Conservation (phyloP, 2,329 filamentous ascomycete genomes). For the Botrytis byssoidea region DNA sequence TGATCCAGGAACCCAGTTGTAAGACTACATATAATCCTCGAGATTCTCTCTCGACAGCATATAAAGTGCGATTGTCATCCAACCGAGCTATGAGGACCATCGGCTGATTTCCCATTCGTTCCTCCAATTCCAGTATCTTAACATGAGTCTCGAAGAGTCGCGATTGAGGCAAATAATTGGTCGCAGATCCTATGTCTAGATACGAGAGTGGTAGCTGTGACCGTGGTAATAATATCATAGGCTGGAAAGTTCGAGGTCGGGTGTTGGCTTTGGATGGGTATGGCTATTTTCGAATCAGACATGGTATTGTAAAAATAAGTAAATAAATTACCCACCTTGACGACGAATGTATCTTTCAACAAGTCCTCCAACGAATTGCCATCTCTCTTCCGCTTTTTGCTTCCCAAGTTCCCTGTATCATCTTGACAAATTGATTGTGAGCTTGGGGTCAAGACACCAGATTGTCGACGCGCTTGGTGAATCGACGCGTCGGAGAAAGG, state of each 20-base stretch:
- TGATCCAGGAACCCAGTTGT: constrained; percentile 65
- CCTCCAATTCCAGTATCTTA: constrained; percentile 62
- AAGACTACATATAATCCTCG: constrained; percentile 64
- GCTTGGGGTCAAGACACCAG: constrained; percentile 35
- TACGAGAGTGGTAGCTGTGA: constrained; percentile 59
- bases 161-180: constrained; percentile 51
- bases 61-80: constrained; percentile 53
- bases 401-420: constrained; percentile 26
- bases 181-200: constrained; percentile 55
- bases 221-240: constrained; percentile 61
- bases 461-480: constrained; percentile 31
- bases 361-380: constrained; percentile 37
- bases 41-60: constrained; percentile 65
- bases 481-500: constrained; percentile 35
- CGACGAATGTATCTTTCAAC: constrained; percentile 38
- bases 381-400: constrained; percentile 40
- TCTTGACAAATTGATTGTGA: constrained; percentile 32
- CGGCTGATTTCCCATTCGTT: constrained; percentile 53
- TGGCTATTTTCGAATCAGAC: constrained; percentile 45
- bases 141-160: constrained; percentile 61
- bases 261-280: constrained; percentile 53
- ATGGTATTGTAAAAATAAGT: not conserved
- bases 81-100: constrained; percentile 61
- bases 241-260: constrained; percentile 56
- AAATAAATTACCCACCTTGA: constrained; percentile 35